Percentiles rank a stretch among this genome's conserved stretches.
These are phyloP conservation scores for Yamadazyma aaseri DNA, from an alignment of 1,139 yeast genomes.

Conservation along the genomic window DNA sequence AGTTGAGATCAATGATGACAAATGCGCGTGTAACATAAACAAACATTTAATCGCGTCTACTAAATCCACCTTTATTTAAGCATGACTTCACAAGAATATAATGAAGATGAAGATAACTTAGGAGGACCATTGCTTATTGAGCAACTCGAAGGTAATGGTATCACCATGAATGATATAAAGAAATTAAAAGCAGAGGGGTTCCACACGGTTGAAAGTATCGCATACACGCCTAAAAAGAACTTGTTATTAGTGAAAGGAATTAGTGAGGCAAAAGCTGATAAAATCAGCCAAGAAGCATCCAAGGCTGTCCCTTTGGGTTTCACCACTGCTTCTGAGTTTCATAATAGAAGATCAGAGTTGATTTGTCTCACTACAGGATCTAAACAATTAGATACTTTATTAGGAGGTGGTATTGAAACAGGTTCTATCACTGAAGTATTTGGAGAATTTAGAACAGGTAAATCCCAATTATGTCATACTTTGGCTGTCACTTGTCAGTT, in stretches of 20 bases:
- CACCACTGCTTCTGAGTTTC: conserved; percentile 95
- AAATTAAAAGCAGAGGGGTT: conserved; percentile 82
- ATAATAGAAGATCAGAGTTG: conserved; percentile 83
- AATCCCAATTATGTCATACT: conserved; percentile 95
- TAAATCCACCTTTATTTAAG: background rate
- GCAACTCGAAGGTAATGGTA: conserved; percentile 77
- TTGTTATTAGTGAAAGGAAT: conserved; percentile 83
- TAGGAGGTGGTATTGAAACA: conserved; percentile 97
- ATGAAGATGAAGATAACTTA: conserved; percentile 37
- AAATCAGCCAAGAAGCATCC: conserved; percentile 76
- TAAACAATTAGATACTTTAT: conserved; percentile 83
- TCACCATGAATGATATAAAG: conserved; percentile 72
- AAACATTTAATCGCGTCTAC: conserved; percentile 2
- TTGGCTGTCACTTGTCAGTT: conserved; percentile 95
- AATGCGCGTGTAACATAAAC: conserved; percentile 4
- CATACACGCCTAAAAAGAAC: conserved; percentile 81
- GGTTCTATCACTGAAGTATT: conserved; percentile 95
- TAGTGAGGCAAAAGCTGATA: conserved; percentile 94
- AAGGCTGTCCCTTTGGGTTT: conserved; percentile 93
- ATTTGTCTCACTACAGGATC: conserved; percentile 95
- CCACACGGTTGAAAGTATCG: conserved; percentile 88
- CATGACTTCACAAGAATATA: conserved; percentile 13
- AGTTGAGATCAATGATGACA: background rate
- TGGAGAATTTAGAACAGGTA: conserved; percentile 98
- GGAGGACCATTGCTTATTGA: conserved; percentile 48